phyloP scores from a whole-genome alignment of 495 filamentous ascomycete genomes.

The Margaritispora aquatica region DNA sequence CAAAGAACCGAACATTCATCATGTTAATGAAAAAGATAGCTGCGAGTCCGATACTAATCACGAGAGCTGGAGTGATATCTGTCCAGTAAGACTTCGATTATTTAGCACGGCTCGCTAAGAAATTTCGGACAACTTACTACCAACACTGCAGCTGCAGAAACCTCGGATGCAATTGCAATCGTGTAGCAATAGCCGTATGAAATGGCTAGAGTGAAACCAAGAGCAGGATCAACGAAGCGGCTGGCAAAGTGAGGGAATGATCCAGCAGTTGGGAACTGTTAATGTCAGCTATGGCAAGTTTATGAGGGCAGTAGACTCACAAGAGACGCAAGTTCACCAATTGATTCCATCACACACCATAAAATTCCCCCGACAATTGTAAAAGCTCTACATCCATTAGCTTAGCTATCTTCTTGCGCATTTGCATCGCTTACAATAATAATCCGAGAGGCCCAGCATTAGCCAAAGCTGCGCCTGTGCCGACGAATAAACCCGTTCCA shows the following conservation, averaged over 20 bases:
- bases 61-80: constrained; percentile 39
- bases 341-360: constrained; percentile 31
- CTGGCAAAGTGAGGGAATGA: constrained; percentile 35
- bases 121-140: constrained; percentile 56
- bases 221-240: constrained; percentile 40
- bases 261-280: constrained; percentile 40
- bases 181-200: constrained; percentile 33
- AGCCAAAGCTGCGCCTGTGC: constrained; percentile 36
- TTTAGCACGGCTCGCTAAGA: no score
- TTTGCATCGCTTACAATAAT: constrained; percentile 30
- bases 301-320: constrained; percentile 25
- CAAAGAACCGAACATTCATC: constrained; percentile 62
- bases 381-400: background rate
- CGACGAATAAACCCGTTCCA: constrained; percentile 45
- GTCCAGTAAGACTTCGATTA: background rate
- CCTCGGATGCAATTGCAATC: constrained; percentile 70
- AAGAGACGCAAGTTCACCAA: constrained; percentile 35
- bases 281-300: background rate
- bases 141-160: constrained; percentile 69
- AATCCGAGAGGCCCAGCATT: constrained; percentile 43
- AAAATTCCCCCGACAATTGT: background rate
- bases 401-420: background rate
- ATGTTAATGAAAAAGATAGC: constrained; percentile 57
- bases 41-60: constrained; percentile 60
- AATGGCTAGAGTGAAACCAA: constrained; percentile 42